Base-by-base conservation (phyloP, 192 early-diverging fungal genomes). In the Coemansia sp. region DNA sequence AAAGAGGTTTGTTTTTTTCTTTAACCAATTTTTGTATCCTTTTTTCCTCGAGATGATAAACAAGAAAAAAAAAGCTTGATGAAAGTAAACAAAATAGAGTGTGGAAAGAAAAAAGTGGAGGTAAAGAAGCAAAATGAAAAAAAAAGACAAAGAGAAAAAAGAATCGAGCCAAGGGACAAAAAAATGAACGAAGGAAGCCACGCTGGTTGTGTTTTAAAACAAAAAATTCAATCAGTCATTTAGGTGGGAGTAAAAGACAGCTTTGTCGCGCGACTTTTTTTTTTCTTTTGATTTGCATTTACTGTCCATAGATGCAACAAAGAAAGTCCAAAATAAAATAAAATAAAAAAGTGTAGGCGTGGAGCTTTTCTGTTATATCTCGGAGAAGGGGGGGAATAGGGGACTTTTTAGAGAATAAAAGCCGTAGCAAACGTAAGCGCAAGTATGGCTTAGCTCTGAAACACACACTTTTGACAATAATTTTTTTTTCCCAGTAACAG, bases 191-290 rank as follows among this genome's bases (percentile, higher is more conserved):
- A n/a, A 28, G 18, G 25, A 31, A 38, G 36, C 36, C 36, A 38
- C 11, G 36, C 36, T 38, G 36, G 36, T 6, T 38, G 5, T 48
- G 60, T 48, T 61, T 49, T 61, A 16, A 45, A 32, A 60, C 31
- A 60, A 30, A 42, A 28, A 25, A n/a, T 40, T 25, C 22, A 25
- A 25, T 25, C 22, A 25, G 22, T 25, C 22, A 25, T 25, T 25
- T 25, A 25, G 22, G 22, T 25, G 22, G 22, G 22, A 25, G 22
- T 25, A 25, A 25, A 45, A 11, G 5, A 29, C 2, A 52, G 10
- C 49, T 56, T 67, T 67, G 49, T 56, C 25, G 45, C 8, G 48
- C 25, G n/a, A 20, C 7, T 48, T n/a, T 52, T 1, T 48, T n/a
- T 52, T 1, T 25, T 25, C 22, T 25, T 25, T 25, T 25, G 22